Conservation (phyloP, 1,139 yeast genomes). For the Pichia sp. region DNA sequence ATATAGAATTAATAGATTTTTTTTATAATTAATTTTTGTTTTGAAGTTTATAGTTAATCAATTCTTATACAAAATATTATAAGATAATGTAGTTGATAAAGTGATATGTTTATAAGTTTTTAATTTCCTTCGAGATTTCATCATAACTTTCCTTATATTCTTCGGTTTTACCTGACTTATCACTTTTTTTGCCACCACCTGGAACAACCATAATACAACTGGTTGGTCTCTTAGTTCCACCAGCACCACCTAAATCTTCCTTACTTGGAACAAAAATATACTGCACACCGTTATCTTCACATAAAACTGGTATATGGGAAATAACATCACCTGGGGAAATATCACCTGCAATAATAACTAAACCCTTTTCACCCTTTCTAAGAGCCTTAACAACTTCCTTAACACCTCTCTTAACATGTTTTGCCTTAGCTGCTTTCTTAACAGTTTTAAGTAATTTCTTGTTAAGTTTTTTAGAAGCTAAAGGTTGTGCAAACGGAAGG, state of each 20-base stretch:
- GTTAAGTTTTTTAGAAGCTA: conserved; percentile 93
- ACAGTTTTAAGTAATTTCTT: conserved; percentile 93
- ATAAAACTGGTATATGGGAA: conserved; percentile 93
- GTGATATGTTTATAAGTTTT: conserved; percentile 30
- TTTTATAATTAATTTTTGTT: neutral
- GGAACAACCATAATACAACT: conserved; percentile 97
- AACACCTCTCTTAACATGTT: conserved; percentile 97
- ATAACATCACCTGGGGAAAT: conserved; percentile 96
- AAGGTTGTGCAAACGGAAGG: conserved; percentile 87
- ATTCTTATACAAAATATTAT: neutral
- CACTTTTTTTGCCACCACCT: conserved; percentile 85
- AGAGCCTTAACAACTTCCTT: conserved; percentile 97
- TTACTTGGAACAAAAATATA: conserved; percentile 91
- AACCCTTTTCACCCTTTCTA: conserved; percentile 96
- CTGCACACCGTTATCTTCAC: conserved; percentile 91
- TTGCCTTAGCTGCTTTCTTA: conserved; percentile 95
- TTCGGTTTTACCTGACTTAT: conserved; percentile 67
- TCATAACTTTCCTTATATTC: conserved; percentile 92
- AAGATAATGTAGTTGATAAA: neutral
- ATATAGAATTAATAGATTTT: neutral
- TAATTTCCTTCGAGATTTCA: conserved; percentile 89
- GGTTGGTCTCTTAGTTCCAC: conserved; percentile 98
- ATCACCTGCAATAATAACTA: conserved; percentile 95
- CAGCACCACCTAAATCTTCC: conserved; percentile 97
- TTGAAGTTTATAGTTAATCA: neutral